Percentiles rank a stretch among this genome's conserved stretches.
Conservation (phyloP, 306 rosid species). For the Cajanus cajan region DNA sequence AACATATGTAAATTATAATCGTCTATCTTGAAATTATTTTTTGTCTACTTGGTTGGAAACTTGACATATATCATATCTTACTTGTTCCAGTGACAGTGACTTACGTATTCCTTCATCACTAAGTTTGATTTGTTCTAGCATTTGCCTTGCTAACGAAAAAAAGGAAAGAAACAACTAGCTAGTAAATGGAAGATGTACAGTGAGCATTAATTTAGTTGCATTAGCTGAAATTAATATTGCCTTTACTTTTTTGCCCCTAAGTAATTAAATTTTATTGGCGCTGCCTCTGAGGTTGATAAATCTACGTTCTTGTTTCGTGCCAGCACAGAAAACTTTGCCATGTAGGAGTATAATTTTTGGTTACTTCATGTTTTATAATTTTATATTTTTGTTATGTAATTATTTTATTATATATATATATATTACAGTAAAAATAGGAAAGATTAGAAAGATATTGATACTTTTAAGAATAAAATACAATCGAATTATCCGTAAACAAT, state of each 20-base stretch:
- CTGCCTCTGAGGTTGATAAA: neutral
- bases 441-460: neutral
- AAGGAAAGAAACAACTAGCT: neutral
- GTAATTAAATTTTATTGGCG: neutral
- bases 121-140: neutral
- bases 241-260: neutral
- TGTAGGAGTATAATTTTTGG: too few species aligned
- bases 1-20: neutral
- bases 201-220: neutral
- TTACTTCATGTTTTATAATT: too few species aligned
- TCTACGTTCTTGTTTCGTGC: too few species aligned
- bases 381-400: too few species aligned
- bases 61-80: neutral
- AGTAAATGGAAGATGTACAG: neutral
- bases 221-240: neutral
- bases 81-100: neutral
- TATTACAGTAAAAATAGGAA: too few species aligned
- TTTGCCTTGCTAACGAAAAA: neutral
- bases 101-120: neutral
- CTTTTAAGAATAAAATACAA: neutral
- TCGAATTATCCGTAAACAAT: neutral
- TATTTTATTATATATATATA: too few species aligned
- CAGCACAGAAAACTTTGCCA: too few species aligned
- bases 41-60: neutral
- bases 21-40: neutral